Percentiles rank a stretch among this genome's conserved stretches.
These are phyloP conservation scores for Simplicillium aogashimaense DNA, from an alignment of 2,329 filamentous ascomycete species.

Conservation along the genomic window DNA sequence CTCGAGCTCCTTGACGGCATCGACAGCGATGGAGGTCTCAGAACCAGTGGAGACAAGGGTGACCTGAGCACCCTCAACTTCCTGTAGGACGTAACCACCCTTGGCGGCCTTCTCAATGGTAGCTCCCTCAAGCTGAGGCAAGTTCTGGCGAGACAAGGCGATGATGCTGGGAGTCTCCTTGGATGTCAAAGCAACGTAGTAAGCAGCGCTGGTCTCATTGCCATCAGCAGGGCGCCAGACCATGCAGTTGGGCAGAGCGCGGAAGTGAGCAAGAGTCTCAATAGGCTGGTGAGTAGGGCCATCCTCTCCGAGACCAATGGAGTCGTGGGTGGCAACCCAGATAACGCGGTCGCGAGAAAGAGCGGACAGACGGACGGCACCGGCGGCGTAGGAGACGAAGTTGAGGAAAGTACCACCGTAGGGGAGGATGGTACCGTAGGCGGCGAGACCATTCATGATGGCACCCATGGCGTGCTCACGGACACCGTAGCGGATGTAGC, in stretches of 20 bases:
- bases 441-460: slow-evolving; percentile 89
- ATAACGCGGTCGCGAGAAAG: slow-evolving; percentile 85
- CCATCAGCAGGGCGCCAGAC: slow-evolving; percentile 98
- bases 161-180: slow-evolving; percentile 87
- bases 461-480: slow-evolving; percentile 88
- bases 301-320: slow-evolving; percentile 97
- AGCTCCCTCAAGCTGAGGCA: slow-evolving; percentile 93
- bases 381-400: slow-evolving; percentile 97
- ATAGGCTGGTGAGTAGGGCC: slow-evolving; percentile 98
- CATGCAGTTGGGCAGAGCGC: slow-evolving; percentile 97
- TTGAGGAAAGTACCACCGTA: slow-evolving; percentile 97
- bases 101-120: slow-evolving; percentile 83
- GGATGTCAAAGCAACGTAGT: slow-evolving; percentile 88
- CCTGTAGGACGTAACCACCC: slow-evolving; percentile 87
- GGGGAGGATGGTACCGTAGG: slow-evolving; percentile 91
- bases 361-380: slow-evolving; percentile 86
- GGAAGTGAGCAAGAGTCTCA: slow-evolving; percentile 96
- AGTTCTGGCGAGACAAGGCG: slow-evolving; percentile 93
- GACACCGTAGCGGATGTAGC: slow-evolving; percentile 88
- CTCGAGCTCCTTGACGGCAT: slow-evolving; percentile 83
- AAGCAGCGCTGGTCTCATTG: slow-evolving; percentile 95
- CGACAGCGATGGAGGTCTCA: slow-evolving; percentile 87
- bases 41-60: slow-evolving; percentile 93
- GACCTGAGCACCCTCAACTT: slow-evolving; percentile 73
- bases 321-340: slow-evolving; percentile 97